phyloP scores from a whole-genome alignment of 352 stramenopile species.

The Blastocystis sp. region DNA sequence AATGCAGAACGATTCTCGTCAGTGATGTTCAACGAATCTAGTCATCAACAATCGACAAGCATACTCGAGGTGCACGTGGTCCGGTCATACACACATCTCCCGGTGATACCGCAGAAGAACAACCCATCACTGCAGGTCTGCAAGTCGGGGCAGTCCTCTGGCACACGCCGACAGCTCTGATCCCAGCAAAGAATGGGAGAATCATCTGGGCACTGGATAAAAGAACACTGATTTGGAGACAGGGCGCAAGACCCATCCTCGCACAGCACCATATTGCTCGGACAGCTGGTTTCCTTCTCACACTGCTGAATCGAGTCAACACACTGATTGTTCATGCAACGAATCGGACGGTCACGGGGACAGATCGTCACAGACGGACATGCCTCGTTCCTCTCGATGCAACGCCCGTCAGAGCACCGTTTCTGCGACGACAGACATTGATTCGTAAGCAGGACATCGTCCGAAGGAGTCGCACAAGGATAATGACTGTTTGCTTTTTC shows the following conservation, averaged over 20 bases:
- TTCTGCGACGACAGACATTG: neutral
- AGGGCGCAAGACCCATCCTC: conserved; percentile 29
- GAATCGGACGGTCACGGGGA: conserved; percentile 1
- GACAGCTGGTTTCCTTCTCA: neutral
- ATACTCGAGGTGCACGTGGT: neutral
- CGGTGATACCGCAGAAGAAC: conserved; percentile 33
- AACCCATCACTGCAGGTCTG: neutral
- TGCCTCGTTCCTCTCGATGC: neutral
- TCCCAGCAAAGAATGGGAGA: conserved; percentile 30
- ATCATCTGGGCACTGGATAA: neutral
- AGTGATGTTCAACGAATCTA: neutral
- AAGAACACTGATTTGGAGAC: neutral
- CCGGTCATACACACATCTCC: conserved; percentile 38
- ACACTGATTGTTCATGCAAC: conserved; percentile 48
- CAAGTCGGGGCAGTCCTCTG: neutral
- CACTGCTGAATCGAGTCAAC: neutral
- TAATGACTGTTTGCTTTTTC: neutral
- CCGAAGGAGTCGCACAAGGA: neutral
- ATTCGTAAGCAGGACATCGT: neutral
- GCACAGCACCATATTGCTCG: neutral
- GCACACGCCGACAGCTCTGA: neutral
- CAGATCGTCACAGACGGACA: conserved; percentile 7
- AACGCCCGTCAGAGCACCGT: conserved; percentile 26
- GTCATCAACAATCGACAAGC: neutral
- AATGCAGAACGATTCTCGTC: neutral